Conservation (phyloP, 352 stramenopile species). For the Globisporangium mamillatum region DNA sequence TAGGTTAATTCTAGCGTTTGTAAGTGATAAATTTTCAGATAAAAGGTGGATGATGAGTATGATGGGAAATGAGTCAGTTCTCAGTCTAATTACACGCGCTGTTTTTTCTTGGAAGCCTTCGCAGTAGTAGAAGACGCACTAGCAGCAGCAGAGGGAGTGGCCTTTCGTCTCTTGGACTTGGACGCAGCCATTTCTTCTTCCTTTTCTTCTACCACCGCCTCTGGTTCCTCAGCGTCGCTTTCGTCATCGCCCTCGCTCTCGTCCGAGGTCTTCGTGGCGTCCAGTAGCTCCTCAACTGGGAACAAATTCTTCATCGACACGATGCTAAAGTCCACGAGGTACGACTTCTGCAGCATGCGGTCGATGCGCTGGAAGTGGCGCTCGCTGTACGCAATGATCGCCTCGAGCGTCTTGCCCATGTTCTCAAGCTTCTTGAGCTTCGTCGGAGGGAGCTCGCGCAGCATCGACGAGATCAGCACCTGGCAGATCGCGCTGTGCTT, state of each 20-base stretch:
- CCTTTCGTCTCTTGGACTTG: constrained; percentile 18
- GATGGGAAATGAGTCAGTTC: background rate
- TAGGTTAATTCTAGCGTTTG: background rate
- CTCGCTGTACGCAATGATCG: constrained; percentile 96
- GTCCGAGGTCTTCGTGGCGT: constrained; percentile 26
- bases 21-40: background rate
- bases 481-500: constrained; percentile 93
- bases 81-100: constrained; percentile 44
- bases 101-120: constrained; percentile 33
- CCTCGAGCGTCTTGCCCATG: constrained; percentile 84
- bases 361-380: constrained; percentile 97
- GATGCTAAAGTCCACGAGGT: constrained; percentile 94
- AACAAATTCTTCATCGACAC: constrained; percentile 86
- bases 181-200: constrained; percentile 23
- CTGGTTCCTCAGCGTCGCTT: background rate
- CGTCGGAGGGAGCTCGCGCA: constrained; percentile 65
- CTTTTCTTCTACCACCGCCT: constrained; percentile 11
- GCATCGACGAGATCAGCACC: constrained; percentile 89
- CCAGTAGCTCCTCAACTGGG: constrained; percentile 26
- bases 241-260: constrained; percentile 43
- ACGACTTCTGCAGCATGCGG: constrained; percentile 94
- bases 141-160: background rate
- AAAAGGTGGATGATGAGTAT: background rate
- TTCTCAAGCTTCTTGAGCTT: constrained; percentile 72
- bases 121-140: background rate